Evolutionary conservation across 2,329 filamentous ascomycete genomes (phyloP).

Genomic region (Emergomyces pasteurianus): DNA sequence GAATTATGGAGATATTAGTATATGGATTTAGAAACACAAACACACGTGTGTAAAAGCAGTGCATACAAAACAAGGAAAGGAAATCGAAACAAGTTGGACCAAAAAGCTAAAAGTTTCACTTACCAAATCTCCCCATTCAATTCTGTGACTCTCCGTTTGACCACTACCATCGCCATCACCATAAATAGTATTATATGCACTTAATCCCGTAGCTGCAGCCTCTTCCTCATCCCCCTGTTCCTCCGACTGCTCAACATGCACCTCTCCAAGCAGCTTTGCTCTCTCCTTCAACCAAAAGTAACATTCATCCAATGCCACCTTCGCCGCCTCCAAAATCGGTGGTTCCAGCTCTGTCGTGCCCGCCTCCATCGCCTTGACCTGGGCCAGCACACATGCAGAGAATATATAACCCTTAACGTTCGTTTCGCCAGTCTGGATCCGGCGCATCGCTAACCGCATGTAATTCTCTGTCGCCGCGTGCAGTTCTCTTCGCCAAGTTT

Average conservation of each 20-base stretch:
- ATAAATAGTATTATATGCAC: not conserved
- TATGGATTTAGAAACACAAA: not conserved
- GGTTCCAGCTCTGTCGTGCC: not conserved
- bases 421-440: constrained; percentile 9
- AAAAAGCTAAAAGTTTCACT: too few species aligned
- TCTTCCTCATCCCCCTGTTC: not conserved
- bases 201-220: not conserved
- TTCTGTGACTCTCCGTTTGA: not conserved
- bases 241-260: too few species aligned
- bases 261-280: not conserved
- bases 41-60: too few species aligned
- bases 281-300: constrained; percentile 1
- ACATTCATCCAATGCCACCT: not conserved
- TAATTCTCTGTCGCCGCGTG: constrained; percentile 4
- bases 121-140: not conserved
- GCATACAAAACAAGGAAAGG: too few species aligned
- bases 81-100: too few species aligned
- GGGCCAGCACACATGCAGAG: constrained; percentile 3
- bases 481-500: constrained; percentile 4
- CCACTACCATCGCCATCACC: not conserved
- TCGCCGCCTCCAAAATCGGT: not conserved
- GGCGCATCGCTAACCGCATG: not conserved
- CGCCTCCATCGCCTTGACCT: constrained; percentile 7
- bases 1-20: not conserved
- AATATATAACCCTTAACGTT: constrained; percentile 9